Base-by-base conservation (phyloP, 2,329 filamentous ascomycete species). In the Sclerotinia glacialis region DNA sequence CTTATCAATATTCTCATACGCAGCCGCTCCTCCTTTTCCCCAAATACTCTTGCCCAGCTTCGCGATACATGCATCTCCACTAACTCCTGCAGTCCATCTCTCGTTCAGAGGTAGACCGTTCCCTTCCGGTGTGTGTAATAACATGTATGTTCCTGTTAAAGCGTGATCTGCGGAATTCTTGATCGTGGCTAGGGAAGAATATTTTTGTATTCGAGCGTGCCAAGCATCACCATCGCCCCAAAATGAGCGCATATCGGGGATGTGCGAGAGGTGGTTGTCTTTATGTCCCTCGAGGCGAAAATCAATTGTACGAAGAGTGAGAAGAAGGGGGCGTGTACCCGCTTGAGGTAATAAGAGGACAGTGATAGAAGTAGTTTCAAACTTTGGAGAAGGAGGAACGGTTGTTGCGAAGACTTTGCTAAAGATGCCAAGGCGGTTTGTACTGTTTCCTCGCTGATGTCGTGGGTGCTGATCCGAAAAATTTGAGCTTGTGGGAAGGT, bases 201-300 rank as follows among this genome's bases (percentile, higher is more conserved):
- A 66, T 18, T 47, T 66, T 34, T 47, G 58, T 31, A 40, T 54
- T 18, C 64, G 47, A 34, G 64, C 37, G 11, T 62, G 58, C 64
- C 64, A 66, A 42, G 56, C 47, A 34, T 54, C 47, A 4, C 58
- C 64, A 63, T 66, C 64, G 1, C 64, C 64, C 64, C 64, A 66
- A 40, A 66, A 66, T 23, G 64, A 66, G 18, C 64, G 55, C 64
- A 66, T 66, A 23, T 66, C 64, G 31, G 64, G 64, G 8, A 66
- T 49, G 28, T 66, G 64, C 1, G 64, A 62, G 11, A 66, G 64
- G 16, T 66, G 47, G 18, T 66, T 66, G 31, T 66, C 64, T 46
- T 31, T 62, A 28, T 47, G 47, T 28, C 47, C 58, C 18, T 66
- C 64, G 18, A 42, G 12, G 18, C 64, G 64, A 6, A 66, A 54